Percentiles rank a stretch among this genome's conserved stretches.
Evolutionary conservation across 805 yeast species (phyloP).

Genomic region (Spencermartinsiella europaea): DNA sequence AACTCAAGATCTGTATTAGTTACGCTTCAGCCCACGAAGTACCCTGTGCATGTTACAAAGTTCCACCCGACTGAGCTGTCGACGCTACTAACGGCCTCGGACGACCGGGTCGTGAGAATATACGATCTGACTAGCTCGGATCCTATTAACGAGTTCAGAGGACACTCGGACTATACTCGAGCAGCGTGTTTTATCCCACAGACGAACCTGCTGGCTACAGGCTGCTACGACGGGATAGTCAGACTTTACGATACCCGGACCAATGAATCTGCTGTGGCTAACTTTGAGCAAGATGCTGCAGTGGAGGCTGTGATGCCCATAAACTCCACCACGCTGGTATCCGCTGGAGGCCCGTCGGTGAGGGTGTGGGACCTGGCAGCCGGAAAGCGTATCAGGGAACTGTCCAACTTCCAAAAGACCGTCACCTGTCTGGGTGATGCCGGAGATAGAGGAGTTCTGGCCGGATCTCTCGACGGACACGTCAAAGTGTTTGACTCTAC

Average conservation of each 20-base stretch:
- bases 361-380: slow-evolving; percentile 91
- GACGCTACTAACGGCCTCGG: slow-evolving; percentile 80
- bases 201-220: slow-evolving; percentile 79
- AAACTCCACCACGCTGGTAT: slow-evolving; percentile 66
- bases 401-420: slow-evolving; percentile 87
- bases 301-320: slow-evolving; percentile 79
- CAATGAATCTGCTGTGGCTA: slow-evolving; percentile 48
- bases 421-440: slow-evolving; percentile 79
- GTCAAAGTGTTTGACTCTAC: slow-evolving; percentile 86
- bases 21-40: slow-evolving; percentile 73
- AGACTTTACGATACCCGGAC: slow-evolving; percentile 65
- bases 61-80: slow-evolving; percentile 77
- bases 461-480: slow-evolving; percentile 96
- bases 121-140: slow-evolving; percentile 82
- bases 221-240: slow-evolving; percentile 87
- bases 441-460: slow-evolving; percentile 73
- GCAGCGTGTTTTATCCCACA: slow-evolving; percentile 71
- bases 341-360: slow-evolving; percentile 77
- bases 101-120: slow-evolving; percentile 78
- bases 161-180: slow-evolving; percentile 85
- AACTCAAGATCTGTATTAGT: slow-evolving; percentile 73
- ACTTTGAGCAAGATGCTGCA: slow-evolving; percentile 71
- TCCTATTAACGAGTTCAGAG: slow-evolving; percentile 66
- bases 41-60: slow-evolving; percentile 90
- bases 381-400: slow-evolving; percentile 61